Evolutionary conservation across 495 filamentous ascomycete species (phyloP), one percentile per base, ranked within the genome.

Genomic region (Talaromyces trachyspermus): DNA sequence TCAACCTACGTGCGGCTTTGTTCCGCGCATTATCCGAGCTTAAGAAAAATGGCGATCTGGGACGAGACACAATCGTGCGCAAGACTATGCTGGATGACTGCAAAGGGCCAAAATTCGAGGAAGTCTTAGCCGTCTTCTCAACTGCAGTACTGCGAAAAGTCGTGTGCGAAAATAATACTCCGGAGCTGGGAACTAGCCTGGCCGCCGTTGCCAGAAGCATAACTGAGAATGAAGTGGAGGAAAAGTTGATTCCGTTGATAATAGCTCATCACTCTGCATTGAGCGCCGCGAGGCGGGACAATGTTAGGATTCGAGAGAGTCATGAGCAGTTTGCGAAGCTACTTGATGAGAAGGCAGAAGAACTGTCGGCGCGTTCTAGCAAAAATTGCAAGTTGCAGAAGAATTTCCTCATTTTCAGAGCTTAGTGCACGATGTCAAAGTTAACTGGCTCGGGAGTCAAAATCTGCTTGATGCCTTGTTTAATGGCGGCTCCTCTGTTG

Each of bases 31-130:
- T 95, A 29, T 83, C 85, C 48, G 83, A 89, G 24, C 70, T 86
- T 41, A 95, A 94, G 74, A 94, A 89, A 64, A 86, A 81, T 74
- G 88, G 87, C 8, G 74, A 86, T 1, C 68, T 95, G 15, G 85
- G 86, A 8, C 76, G 83, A 41, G 88, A 94, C 59, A 75, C 75
- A 0, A 78, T 88, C 4, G 65, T 95, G 30, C 79, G 89, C 33
- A 95, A 91, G 65, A 88, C 85, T 0, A 91, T 94, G 86, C 69
- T 95, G 47, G 89, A 95, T 60, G 88, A 95, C 51, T 95, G 89
- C 67, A 86, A 82, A 52, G 87, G 86, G 24, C 86, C 88, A 49
- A 77, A 86, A 51, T 75, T 88, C 46, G 85, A 87, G 58, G 88
- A 95, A 63, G 63, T 91, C 1, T 71, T 95, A 9, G 77, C 83